Base-by-base conservation (phyloP, 2,329 filamentous ascomycete genomes). In the Tolypocladium sp. region DNA sequence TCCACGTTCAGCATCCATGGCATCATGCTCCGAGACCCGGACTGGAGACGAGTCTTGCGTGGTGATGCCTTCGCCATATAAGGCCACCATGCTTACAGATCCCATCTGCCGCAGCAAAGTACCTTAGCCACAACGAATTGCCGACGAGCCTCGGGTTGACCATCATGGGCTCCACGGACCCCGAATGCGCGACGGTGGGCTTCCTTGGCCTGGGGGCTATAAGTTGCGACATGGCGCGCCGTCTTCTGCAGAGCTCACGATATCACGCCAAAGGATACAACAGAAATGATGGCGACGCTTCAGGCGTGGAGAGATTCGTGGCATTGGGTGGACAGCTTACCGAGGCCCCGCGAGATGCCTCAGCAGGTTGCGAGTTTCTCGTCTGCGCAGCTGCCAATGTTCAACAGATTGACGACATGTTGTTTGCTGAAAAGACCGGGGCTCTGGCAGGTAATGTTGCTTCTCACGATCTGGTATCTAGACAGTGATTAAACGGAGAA, bases 301-400 rank as follows among this genome's bases (percentile, higher is more conserved):
- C 46, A 20, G 20, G 27, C 17, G 46, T 8, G 17, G 7, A 51
- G 8, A 5, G 1, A 17, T 33, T 51, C 33, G 25, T 51, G 17
- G 46, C 7, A 9, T 20, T 13, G n/a, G 46, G 46, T 33, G 46
- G 46, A 33, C 25, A 20, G 17, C 15, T 33, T 7, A 33, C 15
- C 46, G 27, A 33, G 2, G 3, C 9, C 9, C 27, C 46, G 15
- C 27, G 10, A 33, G 55, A 57, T 35, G 42, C 25, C 20, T 17
- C 40, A 22, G 55, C 57, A 20, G 46, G 38, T n/a, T 53, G 61
- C 22, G 57, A 56, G 3, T 41, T 61, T 33, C 59, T 59, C 15
- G 86, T 89, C 61, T 85, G 88, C 74, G 82, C 83, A 0, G 80
- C 82, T 1, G 85, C 79, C 0, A 73, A 78, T 0, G 72, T 77